phyloP scores from a whole-genome alignment of 306 rosid species.

The Glycine tomentella region DNA sequence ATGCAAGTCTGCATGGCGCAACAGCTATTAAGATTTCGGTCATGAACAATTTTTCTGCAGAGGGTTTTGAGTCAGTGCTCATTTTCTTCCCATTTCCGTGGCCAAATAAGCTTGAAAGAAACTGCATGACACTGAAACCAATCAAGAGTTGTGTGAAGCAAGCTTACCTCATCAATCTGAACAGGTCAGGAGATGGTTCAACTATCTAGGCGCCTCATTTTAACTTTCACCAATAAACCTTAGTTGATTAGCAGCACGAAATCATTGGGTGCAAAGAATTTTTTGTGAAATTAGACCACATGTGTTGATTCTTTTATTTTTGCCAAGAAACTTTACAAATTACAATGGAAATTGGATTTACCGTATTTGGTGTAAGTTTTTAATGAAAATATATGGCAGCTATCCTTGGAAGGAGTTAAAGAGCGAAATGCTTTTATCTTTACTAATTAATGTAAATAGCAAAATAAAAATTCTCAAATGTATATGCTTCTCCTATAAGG shows the following conservation, averaged over 20 bases:
- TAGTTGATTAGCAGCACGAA: neutral
- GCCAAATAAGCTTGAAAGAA: conserved; percentile 21
- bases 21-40: neutral
- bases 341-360: neutral
- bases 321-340: too few species aligned
- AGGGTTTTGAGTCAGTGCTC: neutral
- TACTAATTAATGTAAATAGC: neutral
- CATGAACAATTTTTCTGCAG: neutral
- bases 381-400: neutral
- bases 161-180: neutral
- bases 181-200: conserved; percentile 4
- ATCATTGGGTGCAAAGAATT: conserved; percentile 22
- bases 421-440: neutral
- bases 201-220: neutral
- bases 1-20: neutral
- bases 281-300: neutral
- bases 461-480: neutral
- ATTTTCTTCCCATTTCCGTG: too few species aligned
- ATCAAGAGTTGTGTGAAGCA: conserved; percentile 14
- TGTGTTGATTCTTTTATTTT: conserved; percentile 5
- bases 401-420: neutral
- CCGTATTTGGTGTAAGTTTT: neutral
- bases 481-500: neutral
- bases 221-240: neutral
- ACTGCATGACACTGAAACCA: neutral